Evolutionary conservation across 768 basidiomycete genomes (phyloP), one percentile per base, ranked within the genome.

Genomic region (Trametes elegans): DNA sequence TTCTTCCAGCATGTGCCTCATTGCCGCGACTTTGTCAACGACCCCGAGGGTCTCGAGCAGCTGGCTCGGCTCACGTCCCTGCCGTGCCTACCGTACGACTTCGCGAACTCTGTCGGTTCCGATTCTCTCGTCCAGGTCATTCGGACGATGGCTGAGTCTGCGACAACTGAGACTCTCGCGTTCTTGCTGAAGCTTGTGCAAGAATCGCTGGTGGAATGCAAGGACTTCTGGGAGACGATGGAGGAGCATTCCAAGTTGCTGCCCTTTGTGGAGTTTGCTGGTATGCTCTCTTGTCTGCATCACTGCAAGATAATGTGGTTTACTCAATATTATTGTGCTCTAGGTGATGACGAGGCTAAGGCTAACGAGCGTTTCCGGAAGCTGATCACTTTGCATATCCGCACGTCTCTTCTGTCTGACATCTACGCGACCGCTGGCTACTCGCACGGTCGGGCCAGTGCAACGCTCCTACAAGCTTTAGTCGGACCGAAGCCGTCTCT

Each of bases 1-100:
- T 79, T 98, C 36, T 95, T 98, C 74, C 93, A 95, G 64, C 94
- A 96, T 66, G 78, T 84, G 1, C 83, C 85, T 21, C 91, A 98
- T 69, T 90, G 90, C 75, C 84, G 84, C 60, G 96, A 98, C 62
- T 98, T 98, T 68, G 83, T 97, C 56, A 73, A 79, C 42, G 77
- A 80, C 57, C 77, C 85, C 5, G 82, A 94, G 63, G 84, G 91
- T 43, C 77, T 98, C 35, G 74, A 84, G 59, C 76, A 80, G 61
- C 74, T 98, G 51, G 85, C 92, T 60, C 79, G 81, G 60, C 76
- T 98, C 36, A 86, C 94, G 28, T 81, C 83, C 18, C 76, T 95
- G 27, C 90, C 94, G 11, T 95, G 90, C 66, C 76, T 95, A 26
- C 94, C 97, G 0, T 90, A 89, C 56, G 89, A 94, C 67, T 95